Conservation (phyloP, 1,139 yeast species). For the Protomyces lactucae-debilis region DNA sequence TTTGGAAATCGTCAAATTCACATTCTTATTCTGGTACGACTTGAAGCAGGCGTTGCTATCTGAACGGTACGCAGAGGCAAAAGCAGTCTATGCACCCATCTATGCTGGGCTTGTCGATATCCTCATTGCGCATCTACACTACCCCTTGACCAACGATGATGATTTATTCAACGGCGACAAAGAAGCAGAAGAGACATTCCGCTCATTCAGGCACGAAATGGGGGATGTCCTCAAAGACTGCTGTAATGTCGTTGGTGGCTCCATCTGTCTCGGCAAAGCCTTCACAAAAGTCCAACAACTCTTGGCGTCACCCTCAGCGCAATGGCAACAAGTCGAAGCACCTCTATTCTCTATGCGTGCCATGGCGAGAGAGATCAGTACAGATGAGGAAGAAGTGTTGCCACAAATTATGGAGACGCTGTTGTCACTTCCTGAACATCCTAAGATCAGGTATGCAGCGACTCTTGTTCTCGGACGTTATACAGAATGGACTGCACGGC, state of each 20-base stretch:
- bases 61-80: conserved; percentile 59
- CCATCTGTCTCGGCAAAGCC: conserved; percentile 60
- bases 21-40: conserved; percentile 88
- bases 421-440: conserved; percentile 74
- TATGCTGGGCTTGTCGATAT: conserved; percentile 62
- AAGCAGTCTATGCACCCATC: conserved; percentile 53
- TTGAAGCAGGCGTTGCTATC: conserved; percentile 66
- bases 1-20: conserved; percentile 80
- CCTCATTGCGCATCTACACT: conserved; percentile 66
- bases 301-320: conserved; percentile 37
- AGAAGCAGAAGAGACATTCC: conserved; percentile 88
- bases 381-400: conserved; percentile 59
- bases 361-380: conserved; percentile 86
- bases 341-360: conserved; percentile 84
- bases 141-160: conserved; percentile 47
- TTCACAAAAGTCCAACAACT: conserved; percentile 49
- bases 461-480: conserved; percentile 89
- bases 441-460: conserved; percentile 84
- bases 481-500: conserved; percentile 88
- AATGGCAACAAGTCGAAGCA: conserved; percentile 89
- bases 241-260: conserved; percentile 80
- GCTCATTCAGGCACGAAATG: conserved; percentile 91
- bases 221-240: conserved; percentile 95
- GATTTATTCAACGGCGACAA: conserved; percentile 54
- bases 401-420: conserved; percentile 74